Conservation (phyloP, 1,284 basidiomycete species). For the Phylloboletellus chloephorus region DNA sequence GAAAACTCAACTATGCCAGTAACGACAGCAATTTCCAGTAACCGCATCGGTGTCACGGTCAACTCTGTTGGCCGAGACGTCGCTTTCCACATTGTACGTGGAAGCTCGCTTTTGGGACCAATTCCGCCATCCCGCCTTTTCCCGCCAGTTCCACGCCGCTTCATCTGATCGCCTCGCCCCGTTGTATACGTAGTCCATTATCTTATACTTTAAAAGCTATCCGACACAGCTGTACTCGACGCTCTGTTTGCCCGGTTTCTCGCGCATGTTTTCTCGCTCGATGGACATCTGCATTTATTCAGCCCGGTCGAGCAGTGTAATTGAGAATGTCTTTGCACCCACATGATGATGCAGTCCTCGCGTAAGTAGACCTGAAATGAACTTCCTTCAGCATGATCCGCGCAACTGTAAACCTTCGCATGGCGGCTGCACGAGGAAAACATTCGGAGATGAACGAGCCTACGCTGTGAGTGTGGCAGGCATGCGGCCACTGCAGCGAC, state of each 20-base stretch:
- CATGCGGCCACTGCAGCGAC: not conserved
- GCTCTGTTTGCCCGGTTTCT: constrained; percentile 8
- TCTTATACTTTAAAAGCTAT: constrained; percentile 33
- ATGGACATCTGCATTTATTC: constrained; percentile 9
- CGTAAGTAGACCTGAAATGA: constrained; percentile 13
- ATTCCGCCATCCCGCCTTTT: constrained; percentile 7
- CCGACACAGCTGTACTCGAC: constrained; percentile 19
- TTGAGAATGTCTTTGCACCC: constrained; percentile 6
- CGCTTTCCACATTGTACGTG: constrained; percentile 2
- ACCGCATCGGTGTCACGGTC: not conserved
- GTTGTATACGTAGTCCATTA: constrained; percentile 31
- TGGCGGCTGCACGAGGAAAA: constrained; percentile 10
- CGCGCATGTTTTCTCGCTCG: constrained; percentile 8
- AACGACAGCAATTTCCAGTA: constrained; percentile 12
- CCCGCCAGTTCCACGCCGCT: constrained; percentile 11
- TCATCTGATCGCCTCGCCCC: constrained; percentile 16
- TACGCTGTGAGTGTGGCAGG: too few relatives aligned
- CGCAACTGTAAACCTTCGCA: constrained; percentile 24
- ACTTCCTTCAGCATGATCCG: constrained; percentile 18
- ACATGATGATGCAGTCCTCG: constrained; percentile 6
- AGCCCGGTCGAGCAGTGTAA: constrained; percentile 10
- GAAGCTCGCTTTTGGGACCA: constrained; percentile 3
- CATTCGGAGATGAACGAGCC: constrained; percentile 32
- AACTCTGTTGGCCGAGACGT: not conserved
- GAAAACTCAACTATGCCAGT: constrained; percentile 18